Percentiles rank a stretch among this genome's conserved stretches.
phyloP scores from a whole-genome alignment of 1,139 yeast species.

The Lodderomyces pseudojiufengensis region DNA sequence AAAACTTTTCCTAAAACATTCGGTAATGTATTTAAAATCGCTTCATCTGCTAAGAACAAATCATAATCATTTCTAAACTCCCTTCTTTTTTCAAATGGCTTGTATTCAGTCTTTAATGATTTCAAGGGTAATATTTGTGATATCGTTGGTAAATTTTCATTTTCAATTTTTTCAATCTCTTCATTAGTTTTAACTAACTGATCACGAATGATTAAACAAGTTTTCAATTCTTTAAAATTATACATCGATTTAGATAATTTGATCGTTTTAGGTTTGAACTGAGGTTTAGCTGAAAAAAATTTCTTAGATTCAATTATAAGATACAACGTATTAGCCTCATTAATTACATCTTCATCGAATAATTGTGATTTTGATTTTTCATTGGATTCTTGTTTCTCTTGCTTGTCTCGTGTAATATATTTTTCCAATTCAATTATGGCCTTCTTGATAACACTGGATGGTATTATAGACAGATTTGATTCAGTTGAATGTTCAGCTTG shows the following conservation, averaged over 20 bases:
- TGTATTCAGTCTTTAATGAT: constrained; percentile 63
- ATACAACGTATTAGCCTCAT: constrained; percentile 49
- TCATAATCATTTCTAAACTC: constrained; percentile 60
- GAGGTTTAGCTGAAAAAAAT: constrained; percentile 58
- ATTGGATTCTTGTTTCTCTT: constrained; percentile 20
- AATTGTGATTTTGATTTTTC: constrained; percentile 23
- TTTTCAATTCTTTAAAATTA: constrained; percentile 46
- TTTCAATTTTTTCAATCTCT: constrained; percentile 59
- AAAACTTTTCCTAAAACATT: constrained; percentile 77
- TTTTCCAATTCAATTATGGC: constrained; percentile 54
- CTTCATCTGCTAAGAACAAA: constrained; percentile 79
- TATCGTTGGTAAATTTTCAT: constrained; percentile 46
- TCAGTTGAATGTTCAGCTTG: constrained; percentile 3
- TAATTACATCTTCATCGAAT: constrained; percentile 52
- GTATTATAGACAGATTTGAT: constrained; percentile 13
- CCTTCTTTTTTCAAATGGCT: constrained; percentile 69
- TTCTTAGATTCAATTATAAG: constrained; percentile 64
- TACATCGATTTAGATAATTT: constrained; percentile 49
- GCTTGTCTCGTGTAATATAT: constrained; percentile 28
- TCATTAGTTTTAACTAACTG: constrained; percentile 54
- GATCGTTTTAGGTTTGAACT: constrained; percentile 70
- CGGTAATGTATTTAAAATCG: constrained; percentile 76
- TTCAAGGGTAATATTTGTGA: constrained; percentile 50
- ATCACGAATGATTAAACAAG: constrained; percentile 76
- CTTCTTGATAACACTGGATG: constrained; percentile 26